These are phyloP conservation scores for Cryptosporidium xiaoi DNA, from an alignment of 169 alveolate genomes.

Conservation along the genomic window DNA sequence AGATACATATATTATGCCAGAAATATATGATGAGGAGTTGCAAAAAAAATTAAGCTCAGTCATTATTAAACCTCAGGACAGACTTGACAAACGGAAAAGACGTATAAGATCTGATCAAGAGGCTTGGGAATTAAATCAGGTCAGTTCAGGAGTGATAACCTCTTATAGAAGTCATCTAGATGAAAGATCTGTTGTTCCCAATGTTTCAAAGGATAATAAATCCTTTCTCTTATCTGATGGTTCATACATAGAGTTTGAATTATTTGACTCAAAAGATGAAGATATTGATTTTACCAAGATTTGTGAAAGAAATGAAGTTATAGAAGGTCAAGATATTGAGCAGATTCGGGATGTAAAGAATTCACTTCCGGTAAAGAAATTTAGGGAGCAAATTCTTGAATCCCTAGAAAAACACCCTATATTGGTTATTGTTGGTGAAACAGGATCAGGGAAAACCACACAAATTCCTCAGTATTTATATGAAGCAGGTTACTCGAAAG, in stretches of 20 bases:
- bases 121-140: conserved; percentile 51
- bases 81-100: conserved; percentile 22
- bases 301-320: background rate
- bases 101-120: conserved; percentile 34
- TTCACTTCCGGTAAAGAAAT: conserved; percentile 93
- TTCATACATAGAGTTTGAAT: conserved; percentile 52
- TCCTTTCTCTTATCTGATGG: conserved; percentile 53
- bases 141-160: conserved; percentile 26
- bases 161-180: background rate
- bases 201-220: background rate
- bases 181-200: background rate
- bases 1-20: conserved; percentile 86
- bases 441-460: conserved; percentile 99
- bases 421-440: conserved; percentile 97
- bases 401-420: conserved; percentile 92
- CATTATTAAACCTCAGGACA: conserved; percentile 54
- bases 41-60: conserved; percentile 38
- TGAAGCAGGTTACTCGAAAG: conserved; percentile 95
- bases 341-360: conserved; percentile 77
- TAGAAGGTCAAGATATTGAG: conserved; percentile 53
- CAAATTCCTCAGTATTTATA: conserved; percentile 97
- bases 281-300: background rate
- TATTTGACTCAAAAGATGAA: conserved; percentile 35
- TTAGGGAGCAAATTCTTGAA: conserved; percentile 91
- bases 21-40: conserved; percentile 88